Evolutionary conservation across 768 basidiomycete species (phyloP).

Genomic region (Podaxis carcinomalis): DNA sequence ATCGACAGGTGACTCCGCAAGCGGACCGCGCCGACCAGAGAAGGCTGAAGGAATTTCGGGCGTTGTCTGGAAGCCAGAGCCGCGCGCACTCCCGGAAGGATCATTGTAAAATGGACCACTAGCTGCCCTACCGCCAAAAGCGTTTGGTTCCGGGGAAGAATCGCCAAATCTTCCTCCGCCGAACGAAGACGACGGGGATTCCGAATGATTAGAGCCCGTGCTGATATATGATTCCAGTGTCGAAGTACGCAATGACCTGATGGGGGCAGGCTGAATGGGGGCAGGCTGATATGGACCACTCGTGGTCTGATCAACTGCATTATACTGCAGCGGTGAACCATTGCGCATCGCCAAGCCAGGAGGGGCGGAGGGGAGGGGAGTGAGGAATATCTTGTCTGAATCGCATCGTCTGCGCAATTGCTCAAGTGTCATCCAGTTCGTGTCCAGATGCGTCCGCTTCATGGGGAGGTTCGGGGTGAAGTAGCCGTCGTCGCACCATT

Average conservation of each 20-base stretch:
- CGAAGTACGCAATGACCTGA: conserved; percentile 53
- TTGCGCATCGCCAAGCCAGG: conserved; percentile 49
- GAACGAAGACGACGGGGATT: conserved; percentile 73
- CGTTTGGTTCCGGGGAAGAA: conserved; percentile 64
- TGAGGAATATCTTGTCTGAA: conserved; percentile 61
- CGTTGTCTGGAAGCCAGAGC: conserved; percentile 19
- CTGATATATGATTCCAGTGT: conserved; percentile 61
- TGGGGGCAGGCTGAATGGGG: conserved; percentile 67
- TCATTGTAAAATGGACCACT: conserved; percentile 37
- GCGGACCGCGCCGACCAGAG: conserved; percentile 30
- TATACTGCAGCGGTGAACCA: conserved; percentile 47
- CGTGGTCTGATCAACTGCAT: conserved; percentile 24
- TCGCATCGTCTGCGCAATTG: conserved; percentile 49
- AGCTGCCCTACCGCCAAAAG: conserved; percentile 44
- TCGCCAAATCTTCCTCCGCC: conserved; percentile 60
- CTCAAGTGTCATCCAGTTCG: conserved; percentile 62
- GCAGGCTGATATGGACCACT: conserved; percentile 64
- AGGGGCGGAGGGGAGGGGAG: conserved; percentile 41
- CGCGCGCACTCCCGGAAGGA: conserved; percentile 13
- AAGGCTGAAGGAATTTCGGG: conserved; percentile 21
- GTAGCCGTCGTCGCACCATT: conserved; percentile 90
- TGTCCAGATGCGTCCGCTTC: conserved; percentile 72
- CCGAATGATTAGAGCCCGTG: conserved; percentile 51
- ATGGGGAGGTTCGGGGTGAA: conserved; percentile 80
- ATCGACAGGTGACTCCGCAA: conserved; percentile 38